Evolutionary conservation across 495 filamentous ascomycete species (phyloP).

Genomic region (Hypoxylon subgilvum): DNA sequence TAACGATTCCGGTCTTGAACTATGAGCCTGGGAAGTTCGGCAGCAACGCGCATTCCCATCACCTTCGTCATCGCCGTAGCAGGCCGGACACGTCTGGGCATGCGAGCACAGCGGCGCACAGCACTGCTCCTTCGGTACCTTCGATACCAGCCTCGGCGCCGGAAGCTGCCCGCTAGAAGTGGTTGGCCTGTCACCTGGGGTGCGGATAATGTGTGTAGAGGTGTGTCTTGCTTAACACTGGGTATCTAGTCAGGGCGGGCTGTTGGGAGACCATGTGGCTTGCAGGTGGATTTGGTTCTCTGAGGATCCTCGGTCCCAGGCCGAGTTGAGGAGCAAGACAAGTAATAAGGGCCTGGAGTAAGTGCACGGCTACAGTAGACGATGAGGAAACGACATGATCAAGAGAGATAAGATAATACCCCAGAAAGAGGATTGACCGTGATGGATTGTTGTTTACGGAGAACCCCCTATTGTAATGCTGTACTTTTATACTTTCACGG

Average conservation of each 20-base stretch:
- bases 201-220: background rate
- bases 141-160: slow-evolving; percentile 36
- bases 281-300: background rate
- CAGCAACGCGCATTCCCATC: slow-evolving; percentile 33
- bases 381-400: slow-evolving; percentile 1
- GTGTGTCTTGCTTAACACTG: background rate
- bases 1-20: slow-evolving; percentile 60
- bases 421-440: slow-evolving; percentile 15
- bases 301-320: background rate
- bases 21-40: slow-evolving; percentile 45
- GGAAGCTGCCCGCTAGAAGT: slow-evolving; percentile 23
- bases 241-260: background rate
- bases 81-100: slow-evolving; percentile 32
- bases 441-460: slow-evolving; percentile 8
- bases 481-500: slow-evolving; percentile 20
- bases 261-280: background rate
- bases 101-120: slow-evolving; percentile 31
- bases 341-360: background rate
- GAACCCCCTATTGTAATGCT: slow-evolving; percentile 12
- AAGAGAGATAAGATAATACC: slow-evolving; percentile 23
- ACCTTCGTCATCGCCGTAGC: slow-evolving; percentile 37
- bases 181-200: background rate
- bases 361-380: background rate
- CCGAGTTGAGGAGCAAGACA: background rate
- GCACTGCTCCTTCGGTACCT: slow-evolving; percentile 30